Percentiles rank a stretch among this genome's conserved stretches.
phyloP scores from a whole-genome alignment of 2,329 filamentous ascomycete genomes.

The Escovopsis sp. region DNA sequence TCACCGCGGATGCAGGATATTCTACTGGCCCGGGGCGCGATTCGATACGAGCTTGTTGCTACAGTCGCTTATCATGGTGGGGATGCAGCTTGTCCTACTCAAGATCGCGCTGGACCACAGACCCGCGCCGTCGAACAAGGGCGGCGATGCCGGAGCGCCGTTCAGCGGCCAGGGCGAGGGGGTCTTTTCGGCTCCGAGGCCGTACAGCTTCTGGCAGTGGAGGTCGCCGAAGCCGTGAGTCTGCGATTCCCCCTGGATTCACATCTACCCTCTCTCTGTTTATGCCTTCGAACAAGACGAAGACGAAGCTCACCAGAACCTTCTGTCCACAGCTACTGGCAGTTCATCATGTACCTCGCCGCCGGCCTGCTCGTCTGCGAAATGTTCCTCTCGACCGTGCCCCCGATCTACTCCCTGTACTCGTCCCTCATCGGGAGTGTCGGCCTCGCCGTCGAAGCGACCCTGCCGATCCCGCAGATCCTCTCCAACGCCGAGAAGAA shows the following conservation, averaged over 20 bases:
- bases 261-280: background rate
- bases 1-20: slow-evolving; percentile 34
- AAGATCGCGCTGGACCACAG: slow-evolving; percentile 56
- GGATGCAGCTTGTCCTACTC: slow-evolving; percentile 46
- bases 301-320: background rate
- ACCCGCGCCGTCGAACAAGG: slow-evolving; percentile 43
- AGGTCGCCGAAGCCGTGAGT: slow-evolving; percentile 50
- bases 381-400: slow-evolving; percentile 46
- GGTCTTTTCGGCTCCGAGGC: slow-evolving; percentile 32
- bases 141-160: slow-evolving; percentile 44
- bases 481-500: slow-evolving; percentile 51
- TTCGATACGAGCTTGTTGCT: slow-evolving; percentile 50
- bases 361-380: slow-evolving; percentile 47
- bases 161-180: slow-evolving; percentile 41
- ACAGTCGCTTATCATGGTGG: slow-evolving; percentile 51
- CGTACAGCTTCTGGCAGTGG: slow-evolving; percentile 78
- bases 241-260: background rate
- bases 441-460: slow-evolving; percentile 67
- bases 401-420: slow-evolving; percentile 47
- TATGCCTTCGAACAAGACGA: background rate
- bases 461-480: slow-evolving; percentile 69
- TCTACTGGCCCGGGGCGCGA: slow-evolving; percentile 53
- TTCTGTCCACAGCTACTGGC: slow-evolving; percentile 48
- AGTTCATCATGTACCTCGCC: slow-evolving; percentile 56
- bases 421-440: slow-evolving; percentile 54